A percentile compares a stretch with the other conserved stretches of the same genome.
phyloP scores from a whole-genome alignment of 2,329 filamentous ascomycete genomes.

The Aspergillus sp. region DNA sequence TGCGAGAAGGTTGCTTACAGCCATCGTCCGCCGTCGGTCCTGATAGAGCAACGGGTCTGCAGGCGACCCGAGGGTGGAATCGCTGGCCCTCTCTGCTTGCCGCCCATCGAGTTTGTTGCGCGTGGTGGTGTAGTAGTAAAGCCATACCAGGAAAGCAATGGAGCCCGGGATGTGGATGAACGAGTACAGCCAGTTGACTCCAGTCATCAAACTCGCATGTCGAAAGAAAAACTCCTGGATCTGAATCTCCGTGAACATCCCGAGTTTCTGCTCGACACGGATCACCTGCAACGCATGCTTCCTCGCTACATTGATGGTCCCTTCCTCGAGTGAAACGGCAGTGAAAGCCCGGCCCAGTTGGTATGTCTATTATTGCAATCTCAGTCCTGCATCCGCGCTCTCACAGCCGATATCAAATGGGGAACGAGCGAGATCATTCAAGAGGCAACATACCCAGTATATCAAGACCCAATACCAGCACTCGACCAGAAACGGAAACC shows the following conservation, averaged over 20 bases:
- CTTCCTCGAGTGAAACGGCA: slow-evolving; percentile 58
- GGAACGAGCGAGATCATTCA: not conserved
- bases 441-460: slow-evolving; percentile 57
- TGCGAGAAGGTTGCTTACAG: slow-evolving; percentile 49
- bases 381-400: slow-evolving; percentile 6
- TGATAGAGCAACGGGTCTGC: slow-evolving; percentile 47
- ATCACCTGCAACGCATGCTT: slow-evolving; percentile 60
- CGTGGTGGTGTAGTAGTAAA: slow-evolving; percentile 63
- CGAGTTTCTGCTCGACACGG: slow-evolving; percentile 53
- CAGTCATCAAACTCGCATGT: slow-evolving; percentile 51
- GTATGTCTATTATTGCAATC: slow-evolving; percentile 48
- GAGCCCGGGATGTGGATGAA: slow-evolving; percentile 72
- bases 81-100: slow-evolving; percentile 29
- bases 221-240: slow-evolving; percentile 52
- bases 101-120: slow-evolving; percentile 41
- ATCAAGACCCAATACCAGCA: slow-evolving; percentile 70
- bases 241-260: slow-evolving; percentile 55
- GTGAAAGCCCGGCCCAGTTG: slow-evolving; percentile 65
- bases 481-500: slow-evolving; percentile 63
- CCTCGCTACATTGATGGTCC: slow-evolving; percentile 59
- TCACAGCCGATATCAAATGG: not conserved
- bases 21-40: slow-evolving; percentile 47
- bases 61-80: slow-evolving; percentile 30
- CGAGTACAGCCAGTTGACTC: slow-evolving; percentile 64
- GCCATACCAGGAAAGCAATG: slow-evolving; percentile 57